phyloP scores from a whole-genome alignment of 305 asterid genomes.

The Plantago lanceolata region DNA sequence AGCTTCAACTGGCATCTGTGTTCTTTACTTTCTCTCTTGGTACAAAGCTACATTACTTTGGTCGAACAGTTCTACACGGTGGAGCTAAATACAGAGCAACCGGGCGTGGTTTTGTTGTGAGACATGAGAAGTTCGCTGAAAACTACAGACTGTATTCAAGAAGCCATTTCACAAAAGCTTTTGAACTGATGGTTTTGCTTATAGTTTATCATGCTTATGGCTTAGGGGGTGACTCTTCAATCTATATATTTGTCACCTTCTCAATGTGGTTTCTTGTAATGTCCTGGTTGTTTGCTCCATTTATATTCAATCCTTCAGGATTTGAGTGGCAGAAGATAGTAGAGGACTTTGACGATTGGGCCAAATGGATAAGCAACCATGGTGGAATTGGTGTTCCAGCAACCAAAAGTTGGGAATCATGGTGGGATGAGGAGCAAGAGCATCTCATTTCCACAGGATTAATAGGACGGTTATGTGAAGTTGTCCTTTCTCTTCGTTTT shows the following conservation, averaged over 20 bases:
- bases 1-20: conserved; percentile 70
- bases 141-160: conserved; percentile 81
- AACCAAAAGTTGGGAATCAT: conserved; percentile 87
- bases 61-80: conserved; percentile 76
- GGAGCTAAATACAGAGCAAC: conserved; percentile 81
- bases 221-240: conserved; percentile 39
- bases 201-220: conserved; percentile 71
- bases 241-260: conserved; percentile 55
- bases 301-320: conserved; percentile 80
- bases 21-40: conserved; percentile 82
- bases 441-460: conserved; percentile 72
- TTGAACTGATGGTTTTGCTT: conserved; percentile 66
- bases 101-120: conserved; percentile 85
- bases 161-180: conserved; percentile 78
- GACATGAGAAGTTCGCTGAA: conserved; percentile 82
- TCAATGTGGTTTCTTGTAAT: conserved; percentile 90
- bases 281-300: conserved; percentile 84
- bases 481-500: conserved; percentile 59
- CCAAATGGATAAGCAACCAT: conserved; percentile 72
- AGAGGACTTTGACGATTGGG: conserved; percentile 57
- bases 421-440: conserved; percentile 93
- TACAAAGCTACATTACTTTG: conserved; percentile 72
- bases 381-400: conserved; percentile 90
- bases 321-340: conserved; percentile 89
- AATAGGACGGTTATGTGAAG: conserved; percentile 33